Evolutionary conservation across 768 basidiomycete species (phyloP), one percentile per base, ranked within the genome.

Genomic region (Termitomyces sp.): DNA sequence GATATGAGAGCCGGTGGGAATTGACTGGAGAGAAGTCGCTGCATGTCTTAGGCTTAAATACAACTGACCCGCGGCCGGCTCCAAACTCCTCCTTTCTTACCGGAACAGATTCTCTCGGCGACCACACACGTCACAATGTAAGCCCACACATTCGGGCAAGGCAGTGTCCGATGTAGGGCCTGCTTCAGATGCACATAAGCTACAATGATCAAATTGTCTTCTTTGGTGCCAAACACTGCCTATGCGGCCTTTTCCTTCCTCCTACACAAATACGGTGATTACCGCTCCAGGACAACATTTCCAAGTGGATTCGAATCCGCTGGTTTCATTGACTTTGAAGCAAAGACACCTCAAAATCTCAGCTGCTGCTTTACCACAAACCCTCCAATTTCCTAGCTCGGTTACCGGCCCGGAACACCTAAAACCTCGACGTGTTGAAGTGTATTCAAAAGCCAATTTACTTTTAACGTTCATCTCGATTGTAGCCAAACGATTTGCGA

Each of bases 241-340:
- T 44, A 35, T 22, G 25, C 53, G 33, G 45, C 31, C 27, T 38
- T 42, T 33, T 36, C 43, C 31, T 52, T 53, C 47, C 47, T 53
- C 36, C n/a, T n/a, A n/a, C n/a, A n/a, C n/a, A n/a, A 18, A 53
- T 44, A 45, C 44, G 46, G 36, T 33, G n/a, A n/a, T n/a, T n/a
- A n/a, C n/a, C n/a, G n/a, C n/a, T n/a, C n/a, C n/a, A n/a, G n/a
- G n/a, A 46, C 54, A 39, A 35, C 47, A 43, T 23, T 48, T 16
- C 48, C n/a, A n/a, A 16, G 15, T 15, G 36, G 41, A 39, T 42
- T 53, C 36, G 40, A 48, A 50, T 55, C 62, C 57, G 57, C 42
- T 61, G 52, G 52, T 55, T 56, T 60, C 61, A 59, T 40, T 45
- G 53, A 56, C 52, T 43, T 61, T 53, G 50, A 59, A 56, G 38